A percentile compares a stretch with the other conserved stretches of the same genome.
Conservation (phyloP, 2,329 filamentous ascomycete genomes). For the Pestalotiopsis sp. region DNA sequence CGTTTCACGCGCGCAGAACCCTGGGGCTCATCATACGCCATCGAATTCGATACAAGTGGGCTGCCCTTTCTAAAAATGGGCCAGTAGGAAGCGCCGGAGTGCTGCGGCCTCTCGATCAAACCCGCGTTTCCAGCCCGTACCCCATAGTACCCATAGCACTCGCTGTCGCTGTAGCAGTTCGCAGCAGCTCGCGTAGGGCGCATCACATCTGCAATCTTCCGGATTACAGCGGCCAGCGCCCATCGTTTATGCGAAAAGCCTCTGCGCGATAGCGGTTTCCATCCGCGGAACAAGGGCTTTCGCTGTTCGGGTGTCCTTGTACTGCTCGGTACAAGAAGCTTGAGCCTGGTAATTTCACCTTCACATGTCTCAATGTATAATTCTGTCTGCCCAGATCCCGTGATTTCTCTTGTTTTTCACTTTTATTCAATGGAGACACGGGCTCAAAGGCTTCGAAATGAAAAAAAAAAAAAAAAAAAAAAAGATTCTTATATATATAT, state of each 20-base stretch:
- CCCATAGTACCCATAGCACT: background rate
- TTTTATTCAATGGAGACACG: background rate
- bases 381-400: background rate
- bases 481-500: too few species aligned
- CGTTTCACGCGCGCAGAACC: conserved; percentile 6
- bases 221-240: background rate
- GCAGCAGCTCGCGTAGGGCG: background rate
- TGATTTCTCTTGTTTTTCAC: background rate
- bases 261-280: background rate
- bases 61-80: background rate
- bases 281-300: background rate
- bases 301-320: background rate
- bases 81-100: conserved; percentile 8
- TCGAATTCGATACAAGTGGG: conserved; percentile 4
- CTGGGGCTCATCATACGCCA: conserved; percentile 17
- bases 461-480: background rate
- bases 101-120: conserved; percentile 12
- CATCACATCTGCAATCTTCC: background rate
- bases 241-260: background rate
- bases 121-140: conserved; percentile 9
- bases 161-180: background rate
- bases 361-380: background rate
- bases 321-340: background rate
- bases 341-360: background rate
- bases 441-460: background rate